Conservation (phyloP, 805 yeast species). For the Saturnispora sekii region DNA sequence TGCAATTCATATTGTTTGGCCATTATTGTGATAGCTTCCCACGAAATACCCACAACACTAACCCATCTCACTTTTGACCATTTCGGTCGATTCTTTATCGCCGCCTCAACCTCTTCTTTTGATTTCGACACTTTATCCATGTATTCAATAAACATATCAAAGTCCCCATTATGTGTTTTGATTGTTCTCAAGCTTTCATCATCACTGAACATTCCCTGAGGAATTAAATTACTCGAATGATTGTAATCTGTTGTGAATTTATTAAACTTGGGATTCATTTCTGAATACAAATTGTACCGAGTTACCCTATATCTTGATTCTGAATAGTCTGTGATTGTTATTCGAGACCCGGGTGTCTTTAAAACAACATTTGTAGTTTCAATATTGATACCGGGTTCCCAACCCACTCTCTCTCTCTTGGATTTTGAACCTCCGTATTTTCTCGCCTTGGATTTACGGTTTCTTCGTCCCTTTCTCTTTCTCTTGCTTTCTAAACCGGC, state of each 20-base stretch:
- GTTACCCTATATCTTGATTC: slow-evolving; percentile 34
- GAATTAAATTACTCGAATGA: not conserved
- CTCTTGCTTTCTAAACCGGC: not conserved
- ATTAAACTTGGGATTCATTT: slow-evolving; percentile 17
- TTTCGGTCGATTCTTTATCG: slow-evolving; percentile 29
- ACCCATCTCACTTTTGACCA: slow-evolving; percentile 50
- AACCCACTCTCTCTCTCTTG: slow-evolving; percentile 35
- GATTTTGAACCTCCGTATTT: slow-evolving; percentile 30
- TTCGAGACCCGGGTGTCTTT: slow-evolving; percentile 42
- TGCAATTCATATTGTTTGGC: slow-evolving; percentile 38
- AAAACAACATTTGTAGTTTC: slow-evolving; percentile 40
- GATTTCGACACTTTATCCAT: slow-evolving; percentile 15
- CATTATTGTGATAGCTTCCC: slow-evolving; percentile 46
- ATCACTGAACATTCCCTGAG: slow-evolving; percentile 7
- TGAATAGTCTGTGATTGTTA: slow-evolving; percentile 45
- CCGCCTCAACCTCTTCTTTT: slow-evolving; percentile 23
- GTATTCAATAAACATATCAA: slow-evolving; percentile 9
- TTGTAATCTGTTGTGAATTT: slow-evolving; percentile 8
- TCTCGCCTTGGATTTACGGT: slow-evolving; percentile 13
- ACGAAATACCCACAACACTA: slow-evolving; percentile 50
- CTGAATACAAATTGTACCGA: slow-evolving; percentile 31
- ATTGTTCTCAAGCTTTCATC: slow-evolving; percentile 1
- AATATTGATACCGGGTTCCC: slow-evolving; percentile 54
- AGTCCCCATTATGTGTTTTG: not conserved
- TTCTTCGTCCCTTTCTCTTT: slow-evolving; percentile 1